Conservation (phyloP, 2,329 filamentous ascomycete species). For the Helotiales sp. region DNA sequence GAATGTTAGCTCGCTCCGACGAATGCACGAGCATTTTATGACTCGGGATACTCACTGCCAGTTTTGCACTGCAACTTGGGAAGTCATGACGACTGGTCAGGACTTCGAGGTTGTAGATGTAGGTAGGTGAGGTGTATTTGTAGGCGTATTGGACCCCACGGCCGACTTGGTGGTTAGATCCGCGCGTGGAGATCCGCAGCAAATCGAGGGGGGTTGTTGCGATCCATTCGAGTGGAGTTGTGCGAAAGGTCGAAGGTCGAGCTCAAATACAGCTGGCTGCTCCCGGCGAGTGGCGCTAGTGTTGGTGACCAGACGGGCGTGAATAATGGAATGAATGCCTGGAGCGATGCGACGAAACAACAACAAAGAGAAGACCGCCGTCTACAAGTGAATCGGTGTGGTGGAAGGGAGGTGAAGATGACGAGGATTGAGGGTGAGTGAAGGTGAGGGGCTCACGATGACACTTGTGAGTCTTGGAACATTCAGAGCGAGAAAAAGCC, state of each 20-base stretch:
- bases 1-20: conserved; percentile 27
- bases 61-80: conserved; percentile 52
- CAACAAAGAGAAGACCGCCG: conserved; percentile 5
- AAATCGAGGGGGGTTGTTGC: conserved; percentile 35
- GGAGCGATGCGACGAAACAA: neutral
- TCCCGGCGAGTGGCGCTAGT: conserved; percentile 23
- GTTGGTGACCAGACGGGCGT: neutral
- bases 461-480: conserved; percentile 3
- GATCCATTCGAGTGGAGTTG: conserved; percentile 38
- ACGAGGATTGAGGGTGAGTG: neutral
- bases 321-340: conserved; percentile 3
- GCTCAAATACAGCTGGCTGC: conserved; percentile 15
- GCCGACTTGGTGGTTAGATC: conserved; percentile 62
- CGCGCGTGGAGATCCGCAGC: conserved; percentile 51
- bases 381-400: neutral
- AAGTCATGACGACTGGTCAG: conserved; percentile 35
- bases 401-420: neutral
- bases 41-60: conserved; percentile 55
- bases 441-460: conserved; percentile 3
- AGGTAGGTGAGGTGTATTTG: conserved; percentile 18
- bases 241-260: conserved; percentile 13
- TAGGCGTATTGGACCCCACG: conserved; percentile 49
- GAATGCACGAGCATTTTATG: neutral
- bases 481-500: neutral
- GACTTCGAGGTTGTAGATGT: neutral